These are phyloP conservation scores for Baeospora myosura DNA, from an alignment of 1,284 basidiomycete genomes.

Conservation along the genomic window DNA sequence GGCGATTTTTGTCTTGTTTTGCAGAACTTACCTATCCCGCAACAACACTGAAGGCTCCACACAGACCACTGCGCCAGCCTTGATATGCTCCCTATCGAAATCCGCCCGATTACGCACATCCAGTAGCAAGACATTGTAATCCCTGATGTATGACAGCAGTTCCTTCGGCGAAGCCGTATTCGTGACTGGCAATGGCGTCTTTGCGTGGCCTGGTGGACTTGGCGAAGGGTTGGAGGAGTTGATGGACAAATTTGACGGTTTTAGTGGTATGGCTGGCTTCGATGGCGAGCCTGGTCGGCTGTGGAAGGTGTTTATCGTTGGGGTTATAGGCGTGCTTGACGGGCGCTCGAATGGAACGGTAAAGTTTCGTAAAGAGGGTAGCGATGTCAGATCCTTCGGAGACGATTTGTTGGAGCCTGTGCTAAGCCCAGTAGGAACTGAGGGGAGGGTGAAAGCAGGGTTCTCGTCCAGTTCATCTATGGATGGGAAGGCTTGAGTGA, in stretches of 20 bases:
- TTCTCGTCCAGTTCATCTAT: constrained; percentile 68
- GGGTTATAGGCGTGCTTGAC: constrained; percentile 65
- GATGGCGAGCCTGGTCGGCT: constrained; percentile 50
- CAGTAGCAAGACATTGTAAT: constrained; percentile 44
- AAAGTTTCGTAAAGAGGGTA: constrained; percentile 10
- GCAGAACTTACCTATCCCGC: constrained; percentile 53
- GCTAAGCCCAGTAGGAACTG: constrained; percentile 35
- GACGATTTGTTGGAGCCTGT: constrained; percentile 18
- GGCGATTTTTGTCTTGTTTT: background rate
- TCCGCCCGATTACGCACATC: constrained; percentile 78
- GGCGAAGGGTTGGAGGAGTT: constrained; percentile 18
- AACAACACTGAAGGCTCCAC: constrained; percentile 77
- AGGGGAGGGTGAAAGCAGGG: constrained; percentile 38
- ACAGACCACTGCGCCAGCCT: constrained; percentile 67
- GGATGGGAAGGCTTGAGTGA: constrained; percentile 58
- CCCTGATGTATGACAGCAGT: background rate
- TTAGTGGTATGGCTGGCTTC: constrained; percentile 32
- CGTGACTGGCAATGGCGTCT: constrained; percentile 28
- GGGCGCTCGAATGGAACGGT: constrained; percentile 52
- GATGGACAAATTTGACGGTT: constrained; percentile 39
- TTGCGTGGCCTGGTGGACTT: constrained; percentile 15
- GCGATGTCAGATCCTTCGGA: constrained; percentile 7
- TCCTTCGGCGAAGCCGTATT: constrained; percentile 7
- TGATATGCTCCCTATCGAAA: constrained; percentile 72
- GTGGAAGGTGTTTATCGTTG: constrained; percentile 45